Conservation (phyloP, 768 basidiomycete genomes). For the Lactifluus piperatus region DNA sequence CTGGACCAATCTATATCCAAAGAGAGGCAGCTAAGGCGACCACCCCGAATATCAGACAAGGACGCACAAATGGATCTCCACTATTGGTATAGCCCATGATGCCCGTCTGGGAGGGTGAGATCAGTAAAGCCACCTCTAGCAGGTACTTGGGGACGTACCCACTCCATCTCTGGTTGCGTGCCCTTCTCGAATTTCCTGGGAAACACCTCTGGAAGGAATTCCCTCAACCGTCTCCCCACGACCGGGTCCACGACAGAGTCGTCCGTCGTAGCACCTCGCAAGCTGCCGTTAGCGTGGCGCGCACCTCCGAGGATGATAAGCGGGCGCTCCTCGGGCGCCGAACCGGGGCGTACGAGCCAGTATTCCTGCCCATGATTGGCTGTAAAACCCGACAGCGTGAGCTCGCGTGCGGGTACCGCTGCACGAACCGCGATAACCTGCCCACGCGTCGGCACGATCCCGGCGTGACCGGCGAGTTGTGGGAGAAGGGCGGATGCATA, state of each 20-base stretch:
- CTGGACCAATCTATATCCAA: slow-evolving; percentile 49
- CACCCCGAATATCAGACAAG: not conserved
- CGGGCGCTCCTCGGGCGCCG: slow-evolving; percentile 32
- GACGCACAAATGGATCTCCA: slow-evolving; percentile 58
- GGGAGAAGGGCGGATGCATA: slow-evolving; percentile 77
- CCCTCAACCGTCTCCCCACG: slow-evolving; percentile 43
- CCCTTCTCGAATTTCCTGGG: slow-evolving; percentile 41
- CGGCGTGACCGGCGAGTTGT: slow-evolving; percentile 42
- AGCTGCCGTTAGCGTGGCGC: slow-evolving; percentile 35
- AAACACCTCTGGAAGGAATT: slow-evolving; percentile 52
- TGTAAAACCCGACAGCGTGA: slow-evolving; percentile 33
- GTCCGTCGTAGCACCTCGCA: slow-evolving; percentile 47
- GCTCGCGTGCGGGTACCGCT: slow-evolving; percentile 29
- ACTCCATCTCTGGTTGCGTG: slow-evolving; percentile 53
- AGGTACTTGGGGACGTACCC: slow-evolving; percentile 40
- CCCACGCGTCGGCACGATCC: slow-evolving; percentile 64
- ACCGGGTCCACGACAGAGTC: slow-evolving; percentile 34
- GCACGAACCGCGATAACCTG: slow-evolving; percentile 50
- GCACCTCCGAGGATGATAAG: slow-evolving; percentile 70
- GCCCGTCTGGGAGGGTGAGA: slow-evolving; percentile 47
- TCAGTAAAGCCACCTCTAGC: not conserved
- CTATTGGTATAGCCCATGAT: slow-evolving; percentile 69
- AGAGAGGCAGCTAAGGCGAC: not conserved
- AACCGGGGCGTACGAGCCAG: slow-evolving; percentile 65
- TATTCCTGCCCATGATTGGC: slow-evolving; percentile 52